Base-by-base conservation (phyloP, 805 yeast species). In the Candida coquimbonensis region DNA sequence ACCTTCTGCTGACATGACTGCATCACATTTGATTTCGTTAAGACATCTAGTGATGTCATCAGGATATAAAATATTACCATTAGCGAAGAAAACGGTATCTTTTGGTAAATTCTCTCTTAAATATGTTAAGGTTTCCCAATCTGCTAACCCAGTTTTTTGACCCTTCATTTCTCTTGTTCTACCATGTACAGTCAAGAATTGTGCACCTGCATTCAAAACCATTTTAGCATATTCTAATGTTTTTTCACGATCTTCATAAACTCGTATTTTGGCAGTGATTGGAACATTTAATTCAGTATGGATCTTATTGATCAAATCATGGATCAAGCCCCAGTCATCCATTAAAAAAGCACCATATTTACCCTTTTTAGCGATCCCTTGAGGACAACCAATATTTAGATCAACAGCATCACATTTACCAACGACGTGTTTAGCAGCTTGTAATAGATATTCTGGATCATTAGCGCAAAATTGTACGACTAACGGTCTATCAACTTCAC, bases 141-240 rank as follows among this genome's bases (percentile, higher is more conserved):
- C 90, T 1, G 99, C 98, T 42, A 93, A 67, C 0, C 99, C 99
- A 0, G 99, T 91, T 48, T 78, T 77, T 63, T 91, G 98, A 7
- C 99, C 99, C 65, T 93, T 93, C 95, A 89, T 91, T 47, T 91
- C 99, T 52, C 99, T 75, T 1, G 97, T 83, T 55, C 99, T 77
- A 2, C 98, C 98, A 64, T 93, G 99, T 9, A 93, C 85, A 1
- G 97, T 89, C 35, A 93, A 69, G 63, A 91, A 87, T 66, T 90
- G 96, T 0, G 99, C 99, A 11, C 99, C 99, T 0, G 98, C 96
- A 49, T 73, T 74, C 19, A 93, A 70, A 26, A 93, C 89, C 87
- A 86, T 81, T 62, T 78, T 79, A 6, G 99, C 98, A 60, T 93
- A 93, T 36, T 75, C 82, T 44, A 93, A 71, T 3, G 91, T 78